phyloP scores from a whole-genome alignment of 2,329 filamentous ascomycete species.

The Neonectria magnoliae region DNA sequence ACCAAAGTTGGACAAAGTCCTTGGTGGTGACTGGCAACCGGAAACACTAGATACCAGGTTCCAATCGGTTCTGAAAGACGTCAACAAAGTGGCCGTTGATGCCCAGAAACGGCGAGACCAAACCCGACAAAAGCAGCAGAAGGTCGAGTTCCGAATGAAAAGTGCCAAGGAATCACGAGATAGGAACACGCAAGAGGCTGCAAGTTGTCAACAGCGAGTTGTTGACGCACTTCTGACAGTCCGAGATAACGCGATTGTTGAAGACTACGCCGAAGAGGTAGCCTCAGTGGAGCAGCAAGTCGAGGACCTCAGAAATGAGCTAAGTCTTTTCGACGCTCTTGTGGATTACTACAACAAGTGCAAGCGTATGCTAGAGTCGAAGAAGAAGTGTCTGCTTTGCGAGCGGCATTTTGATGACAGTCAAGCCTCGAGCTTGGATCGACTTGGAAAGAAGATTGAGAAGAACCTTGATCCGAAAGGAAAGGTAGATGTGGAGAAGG shows the following conservation, averaged over 20 bases:
- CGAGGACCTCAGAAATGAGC: conserved; percentile 70
- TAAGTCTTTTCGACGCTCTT: conserved; percentile 74
- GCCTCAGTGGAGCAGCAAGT: conserved; percentile 64
- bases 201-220: conserved; percentile 68
- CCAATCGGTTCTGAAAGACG: conserved; percentile 68
- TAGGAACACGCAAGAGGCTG: conserved; percentile 70
- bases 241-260: conserved; percentile 58
- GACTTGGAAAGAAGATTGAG: conserved; percentile 73
- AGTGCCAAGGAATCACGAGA: conserved; percentile 71
- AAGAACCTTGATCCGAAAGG: conserved; percentile 69
- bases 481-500: conserved; percentile 69
- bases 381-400: conserved; percentile 82
- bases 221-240: conserved; percentile 58
- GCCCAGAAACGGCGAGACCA: conserved; percentile 77
- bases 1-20: conserved; percentile 71
- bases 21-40: conserved; percentile 75
- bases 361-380: conserved; percentile 70
- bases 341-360: conserved; percentile 78
- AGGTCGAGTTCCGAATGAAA: conserved; percentile 78
- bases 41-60: conserved; percentile 77
- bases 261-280: conserved; percentile 64
- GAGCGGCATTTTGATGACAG: conserved; percentile 73
- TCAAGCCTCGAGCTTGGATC: conserved; percentile 65
- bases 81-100: conserved; percentile 67
- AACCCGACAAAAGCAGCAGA: conserved; percentile 76